Conservation (phyloP, 148 eudicot genomes). For the Dysphania ambrosioides region DNA sequence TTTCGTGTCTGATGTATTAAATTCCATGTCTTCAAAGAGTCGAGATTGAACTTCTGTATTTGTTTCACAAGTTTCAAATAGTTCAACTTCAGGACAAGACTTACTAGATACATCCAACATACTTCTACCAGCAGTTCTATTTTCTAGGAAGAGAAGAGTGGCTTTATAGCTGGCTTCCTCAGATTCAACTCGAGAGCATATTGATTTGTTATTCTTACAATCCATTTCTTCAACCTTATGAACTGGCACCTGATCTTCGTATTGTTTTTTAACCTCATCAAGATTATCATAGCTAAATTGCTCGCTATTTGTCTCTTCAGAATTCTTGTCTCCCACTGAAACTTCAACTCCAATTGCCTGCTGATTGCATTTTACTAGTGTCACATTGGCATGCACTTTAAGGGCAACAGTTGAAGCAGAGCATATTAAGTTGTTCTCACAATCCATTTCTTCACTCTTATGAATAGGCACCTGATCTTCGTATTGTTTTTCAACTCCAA, state of each 20-base stretch:
- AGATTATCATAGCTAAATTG: neutral
- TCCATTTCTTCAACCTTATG: slow-evolving; percentile 19
- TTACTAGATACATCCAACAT: slow-evolving; percentile 11
- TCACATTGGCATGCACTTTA: slow-evolving; percentile 11
- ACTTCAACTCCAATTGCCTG: slow-evolving; percentile 21
- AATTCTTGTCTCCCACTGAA: slow-evolving; percentile 13
- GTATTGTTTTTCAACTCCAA: neutral
- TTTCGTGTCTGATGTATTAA: slow-evolving; percentile 18
- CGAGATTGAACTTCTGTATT: slow-evolving; percentile 16
- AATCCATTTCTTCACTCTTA: slow-evolving; percentile 15
- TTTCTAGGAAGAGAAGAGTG: slow-evolving; percentile 19
- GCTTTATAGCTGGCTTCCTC: slow-evolving; percentile 15
- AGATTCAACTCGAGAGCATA: slow-evolving; percentile 17
- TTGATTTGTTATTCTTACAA: slow-evolving; percentile 16
- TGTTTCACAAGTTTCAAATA: slow-evolving; percentile 9
- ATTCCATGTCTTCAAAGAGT: slow-evolving; percentile 19
- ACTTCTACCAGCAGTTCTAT: slow-evolving; percentile 10
- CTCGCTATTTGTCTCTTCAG: slow-evolving; percentile 11
- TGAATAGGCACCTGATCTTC: slow-evolving; percentile 1
- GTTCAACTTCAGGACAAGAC: slow-evolving; percentile 18
- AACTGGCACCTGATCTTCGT: neutral
- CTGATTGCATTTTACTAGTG: slow-evolving; percentile 15
- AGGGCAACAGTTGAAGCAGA: slow-evolving; percentile 25
- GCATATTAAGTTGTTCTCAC: slow-evolving; percentile 18
- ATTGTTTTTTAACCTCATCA: neutral